These are phyloP conservation scores for Candida chauliodis DNA, from an alignment of 805 yeast genomes.

Conservation along the genomic window DNA sequence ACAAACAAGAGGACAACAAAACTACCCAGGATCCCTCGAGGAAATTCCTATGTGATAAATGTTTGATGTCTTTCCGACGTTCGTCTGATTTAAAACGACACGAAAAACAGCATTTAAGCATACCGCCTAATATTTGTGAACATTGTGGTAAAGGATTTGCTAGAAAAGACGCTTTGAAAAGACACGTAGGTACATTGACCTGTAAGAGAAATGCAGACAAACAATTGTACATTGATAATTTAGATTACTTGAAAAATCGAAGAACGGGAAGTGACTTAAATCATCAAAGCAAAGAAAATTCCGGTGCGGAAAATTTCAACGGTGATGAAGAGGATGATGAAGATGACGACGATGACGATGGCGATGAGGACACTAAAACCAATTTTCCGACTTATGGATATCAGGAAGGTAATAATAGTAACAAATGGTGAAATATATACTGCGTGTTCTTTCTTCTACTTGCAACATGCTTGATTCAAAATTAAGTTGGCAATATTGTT, in stretches of 20 bases:
- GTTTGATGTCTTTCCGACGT: conserved; percentile 62
- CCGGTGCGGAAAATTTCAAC: not conserved
- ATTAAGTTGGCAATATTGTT: not conserved
- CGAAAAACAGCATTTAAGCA: conserved; percentile 67
- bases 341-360: conserved; percentile 7
- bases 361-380: conserved; percentile 2
- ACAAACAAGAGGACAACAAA: conserved; percentile 6
- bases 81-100: conserved; percentile 71
- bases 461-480: not conserved
- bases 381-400: conserved; percentile 8
- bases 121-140: conserved; percentile 73
- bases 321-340: not conserved
- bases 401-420: conserved; percentile 3
- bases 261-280: not conserved
- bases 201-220: conserved; percentile 70
- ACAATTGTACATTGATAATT: conserved; percentile 32
- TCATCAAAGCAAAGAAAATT: not conserved
- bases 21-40: conserved; percentile 14
- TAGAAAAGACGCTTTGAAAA: conserved; percentile 73
- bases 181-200: conserved; percentile 72
- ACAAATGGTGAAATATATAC: not conserved
- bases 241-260: conserved; percentile 20
- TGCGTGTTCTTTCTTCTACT: not conserved
- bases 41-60: conserved; percentile 55
- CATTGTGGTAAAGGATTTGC: conserved; percentile 82